phyloP scores from a whole-genome alignment of 1,284 basidiomycete species.

The Taiwanofungus camphoratus region DNA sequence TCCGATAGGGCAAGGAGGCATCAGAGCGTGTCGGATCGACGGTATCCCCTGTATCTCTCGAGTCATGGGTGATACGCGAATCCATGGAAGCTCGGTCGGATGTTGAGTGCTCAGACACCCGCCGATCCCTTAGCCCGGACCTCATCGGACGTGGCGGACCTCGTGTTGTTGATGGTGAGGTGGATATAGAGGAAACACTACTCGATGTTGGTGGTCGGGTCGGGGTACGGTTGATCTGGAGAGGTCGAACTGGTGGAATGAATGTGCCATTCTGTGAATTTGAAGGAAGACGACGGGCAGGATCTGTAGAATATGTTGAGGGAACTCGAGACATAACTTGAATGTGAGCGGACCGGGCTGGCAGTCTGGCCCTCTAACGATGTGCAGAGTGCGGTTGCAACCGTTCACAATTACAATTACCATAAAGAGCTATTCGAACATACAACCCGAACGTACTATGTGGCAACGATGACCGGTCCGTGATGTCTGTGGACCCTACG shows the following conservation, averaged over 20 bases:
- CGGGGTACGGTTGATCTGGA: conserved; percentile 42
- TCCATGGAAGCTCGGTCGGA: conserved; percentile 26
- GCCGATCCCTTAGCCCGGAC: conserved; percentile 29
- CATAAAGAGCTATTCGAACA: conserved; percentile 1
- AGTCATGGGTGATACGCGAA: conserved; percentile 21
- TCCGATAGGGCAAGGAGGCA: conserved; percentile 13
- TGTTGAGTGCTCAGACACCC: conserved; percentile 26
- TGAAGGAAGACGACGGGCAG: conserved; percentile 21
- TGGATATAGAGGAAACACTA: conserved; percentile 22
- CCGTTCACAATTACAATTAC: conserved; percentile 3
- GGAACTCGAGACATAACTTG: conserved; percentile 50
- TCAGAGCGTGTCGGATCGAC: conserved; percentile 21
- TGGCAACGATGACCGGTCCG: neutral
- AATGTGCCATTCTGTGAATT: conserved; percentile 17
- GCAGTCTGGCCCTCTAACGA: conserved; percentile 2
- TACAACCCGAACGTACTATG: neutral
- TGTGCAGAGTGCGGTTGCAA: too few relatives aligned
- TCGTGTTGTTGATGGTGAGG: conserved; percentile 16
- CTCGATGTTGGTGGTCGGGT: conserved; percentile 30
- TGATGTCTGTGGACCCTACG: conserved; percentile 4
- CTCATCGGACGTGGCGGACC: conserved; percentile 30
- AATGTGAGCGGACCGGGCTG: neutral
- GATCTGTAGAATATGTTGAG: conserved; percentile 36
- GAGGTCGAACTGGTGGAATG: conserved; percentile 36
- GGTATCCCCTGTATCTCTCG: conserved; percentile 25